Conservation (phyloP, 768 basidiomycete genomes). For the Panaeolus papilionaceus region DNA sequence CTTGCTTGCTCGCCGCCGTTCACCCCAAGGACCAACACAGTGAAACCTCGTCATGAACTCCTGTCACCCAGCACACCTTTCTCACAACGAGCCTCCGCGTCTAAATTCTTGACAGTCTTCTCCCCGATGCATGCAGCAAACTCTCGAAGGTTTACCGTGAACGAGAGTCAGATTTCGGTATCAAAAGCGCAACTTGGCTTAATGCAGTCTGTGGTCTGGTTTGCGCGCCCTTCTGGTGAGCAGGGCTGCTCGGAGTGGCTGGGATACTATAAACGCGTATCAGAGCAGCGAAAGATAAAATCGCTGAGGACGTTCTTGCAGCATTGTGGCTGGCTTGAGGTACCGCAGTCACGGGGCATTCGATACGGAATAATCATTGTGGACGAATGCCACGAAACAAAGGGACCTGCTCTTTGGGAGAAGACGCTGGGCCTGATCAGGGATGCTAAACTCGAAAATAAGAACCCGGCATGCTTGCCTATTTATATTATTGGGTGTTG, state of each 20-base stretch:
- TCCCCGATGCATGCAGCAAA: background rate
- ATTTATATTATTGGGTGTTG: background rate
- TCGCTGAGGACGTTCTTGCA: slow-evolving; percentile 51
- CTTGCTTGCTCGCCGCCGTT: background rate
- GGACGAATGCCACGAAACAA: slow-evolving; percentile 31
- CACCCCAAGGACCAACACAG: background rate
- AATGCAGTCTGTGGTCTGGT: slow-evolving; percentile 33
- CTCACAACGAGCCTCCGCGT: background rate
- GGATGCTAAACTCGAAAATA: background rate
- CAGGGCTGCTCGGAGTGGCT: slow-evolving; percentile 23
- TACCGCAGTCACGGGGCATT: slow-evolving; percentile 19
- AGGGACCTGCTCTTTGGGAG: slow-evolving; percentile 15
- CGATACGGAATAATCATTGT: slow-evolving; percentile 46
- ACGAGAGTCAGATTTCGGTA: background rate
- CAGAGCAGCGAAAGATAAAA: slow-evolving; percentile 41
- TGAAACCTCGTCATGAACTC: background rate
- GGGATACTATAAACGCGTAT: slow-evolving; percentile 39
- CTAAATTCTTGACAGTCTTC: background rate
- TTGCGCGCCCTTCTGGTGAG: slow-evolving; percentile 30
- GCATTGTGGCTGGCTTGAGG: slow-evolving; percentile 50
- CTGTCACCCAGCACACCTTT: background rate
- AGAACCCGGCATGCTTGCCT: background rate
- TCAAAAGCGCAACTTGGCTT: background rate
- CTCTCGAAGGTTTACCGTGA: background rate
- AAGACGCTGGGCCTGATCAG: slow-evolving; percentile 12